A percentile compares a stretch with the other conserved stretches of the same genome.
These are phyloP conservation scores for Staphylotrichum tortipilum DNA, from an alignment of 495 filamentous ascomycete genomes.

Conservation along the genomic window DNA sequence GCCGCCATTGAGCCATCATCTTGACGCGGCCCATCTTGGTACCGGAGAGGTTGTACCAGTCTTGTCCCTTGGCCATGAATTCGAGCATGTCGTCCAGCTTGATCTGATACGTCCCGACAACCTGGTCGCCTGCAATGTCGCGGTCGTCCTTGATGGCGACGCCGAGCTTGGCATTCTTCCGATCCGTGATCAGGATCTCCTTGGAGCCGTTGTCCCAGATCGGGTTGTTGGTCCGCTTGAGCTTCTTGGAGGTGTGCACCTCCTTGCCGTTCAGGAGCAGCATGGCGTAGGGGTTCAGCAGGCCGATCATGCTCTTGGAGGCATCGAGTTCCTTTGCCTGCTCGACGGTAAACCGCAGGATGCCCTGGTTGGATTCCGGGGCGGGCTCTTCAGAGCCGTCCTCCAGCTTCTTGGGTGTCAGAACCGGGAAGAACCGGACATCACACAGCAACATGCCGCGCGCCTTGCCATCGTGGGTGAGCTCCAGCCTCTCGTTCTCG, in stretches of 20 bases:
- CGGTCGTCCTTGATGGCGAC: constrained; percentile 91
- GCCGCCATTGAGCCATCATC: constrained; percentile 88
- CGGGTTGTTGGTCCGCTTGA: constrained; percentile 94
- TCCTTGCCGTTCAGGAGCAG: constrained; percentile 85
- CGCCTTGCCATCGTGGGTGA: constrained; percentile 73
- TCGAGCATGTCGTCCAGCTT: constrained; percentile 88
- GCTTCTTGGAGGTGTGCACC: constrained; percentile 71
- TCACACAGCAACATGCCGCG: constrained; percentile 74
- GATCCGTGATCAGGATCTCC: constrained; percentile 87
- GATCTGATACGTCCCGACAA: constrained; percentile 87
- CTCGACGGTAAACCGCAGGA: constrained; percentile 83
- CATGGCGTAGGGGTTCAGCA: constrained; percentile 81
- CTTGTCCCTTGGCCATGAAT: constrained; percentile 81
- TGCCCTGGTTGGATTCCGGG: constrained; percentile 87
- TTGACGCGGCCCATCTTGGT: constrained; percentile 79
- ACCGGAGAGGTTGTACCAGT: constrained; percentile 88
- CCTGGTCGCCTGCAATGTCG: constrained; percentile 71
- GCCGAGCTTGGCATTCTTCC: constrained; percentile 79
- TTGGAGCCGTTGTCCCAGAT: constrained; percentile 86
- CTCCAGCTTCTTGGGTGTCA: constrained; percentile 60
- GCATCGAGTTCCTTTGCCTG: constrained; percentile 94
- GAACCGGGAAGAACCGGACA: constrained; percentile 89
- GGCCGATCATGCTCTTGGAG: constrained; percentile 78
- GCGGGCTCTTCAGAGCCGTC: constrained; percentile 70
- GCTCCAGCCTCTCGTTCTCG: constrained; percentile 76